A percentile compares a stretch with the other conserved stretches of the same genome.
Conservation (phyloP, 2,329 filamentous ascomycete species). For the Chaetomium strumarium region DNA sequence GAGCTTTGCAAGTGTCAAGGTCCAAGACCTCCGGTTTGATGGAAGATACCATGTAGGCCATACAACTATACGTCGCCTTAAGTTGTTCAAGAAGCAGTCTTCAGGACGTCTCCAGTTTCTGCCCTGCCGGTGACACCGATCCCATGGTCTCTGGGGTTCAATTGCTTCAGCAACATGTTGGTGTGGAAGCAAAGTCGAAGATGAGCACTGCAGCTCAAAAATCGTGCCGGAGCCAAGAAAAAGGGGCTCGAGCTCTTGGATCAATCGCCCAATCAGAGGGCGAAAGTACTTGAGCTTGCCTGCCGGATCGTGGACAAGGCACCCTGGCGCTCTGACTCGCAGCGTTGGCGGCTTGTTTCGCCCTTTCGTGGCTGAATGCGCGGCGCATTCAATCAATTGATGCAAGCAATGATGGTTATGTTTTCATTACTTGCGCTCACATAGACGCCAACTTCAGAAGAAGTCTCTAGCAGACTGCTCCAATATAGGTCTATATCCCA, state of each 20-base stretch:
- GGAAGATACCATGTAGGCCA: too few relatives aligned
- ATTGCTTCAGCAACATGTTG: neutral
- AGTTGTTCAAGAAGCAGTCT: too few relatives aligned
- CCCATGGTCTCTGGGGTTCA: too few relatives aligned
- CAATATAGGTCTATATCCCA: neutral
- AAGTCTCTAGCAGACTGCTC: neutral
- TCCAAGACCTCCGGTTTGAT: too few relatives aligned
- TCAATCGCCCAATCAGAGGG: slow-evolving; percentile 1
- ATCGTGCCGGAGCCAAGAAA: neutral
- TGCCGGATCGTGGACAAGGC: slow-evolving; percentile 9
- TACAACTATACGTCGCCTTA: too few relatives aligned
- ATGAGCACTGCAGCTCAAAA: neutral
- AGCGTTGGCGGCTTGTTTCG: neutral
- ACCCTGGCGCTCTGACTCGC: neutral
- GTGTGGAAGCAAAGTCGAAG: neutral
- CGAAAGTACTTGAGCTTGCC: neutral
- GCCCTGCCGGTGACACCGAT: too few relatives aligned
- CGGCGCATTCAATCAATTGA: neutral
- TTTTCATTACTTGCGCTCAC: neutral
- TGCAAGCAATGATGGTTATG: neutral
- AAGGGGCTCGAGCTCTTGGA: neutral
- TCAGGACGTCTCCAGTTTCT: too few relatives aligned
- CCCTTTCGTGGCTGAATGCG: slow-evolving; percentile 8
- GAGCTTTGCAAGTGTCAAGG: neutral
- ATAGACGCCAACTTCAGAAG: neutral